Evolutionary conservation across 78 protist species (phyloP).

Genomic region (Andalucia godoyi): DNA sequence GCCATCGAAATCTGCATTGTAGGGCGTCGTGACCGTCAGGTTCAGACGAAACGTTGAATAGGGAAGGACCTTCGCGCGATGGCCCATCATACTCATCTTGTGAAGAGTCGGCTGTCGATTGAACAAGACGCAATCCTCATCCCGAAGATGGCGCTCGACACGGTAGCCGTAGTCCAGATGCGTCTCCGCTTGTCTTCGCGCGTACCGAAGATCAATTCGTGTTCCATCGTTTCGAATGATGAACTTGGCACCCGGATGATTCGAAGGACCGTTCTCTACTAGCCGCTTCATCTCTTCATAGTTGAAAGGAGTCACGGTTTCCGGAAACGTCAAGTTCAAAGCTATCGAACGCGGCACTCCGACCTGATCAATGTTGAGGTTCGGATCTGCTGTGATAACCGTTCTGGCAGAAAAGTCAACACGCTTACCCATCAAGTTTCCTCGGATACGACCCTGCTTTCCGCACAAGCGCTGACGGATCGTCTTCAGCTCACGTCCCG

Average conservation of each 20-base stretch:
- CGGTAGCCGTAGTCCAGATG: constrained; percentile 39
- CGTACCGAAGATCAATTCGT: constrained; percentile 47
- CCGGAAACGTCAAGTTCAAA: constrained; percentile 89
- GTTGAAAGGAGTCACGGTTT: constrained; percentile 90
- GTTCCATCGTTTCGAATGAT: constrained; percentile 70
- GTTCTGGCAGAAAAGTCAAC: constrained; percentile 98
- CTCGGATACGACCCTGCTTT: constrained; percentile 97
- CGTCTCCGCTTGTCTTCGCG: neutral
- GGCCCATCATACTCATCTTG: constrained; percentile 99
- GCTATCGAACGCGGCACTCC: constrained; percentile 99
- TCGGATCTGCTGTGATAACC: constrained; percentile 98
- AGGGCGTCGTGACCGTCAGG: constrained; percentile 94
- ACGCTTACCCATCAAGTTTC: constrained; percentile 99
- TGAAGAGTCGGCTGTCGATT: constrained; percentile 99
- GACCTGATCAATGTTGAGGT: constrained; percentile 81
- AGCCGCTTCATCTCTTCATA: constrained; percentile 37
- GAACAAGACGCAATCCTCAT: constrained; percentile 93
- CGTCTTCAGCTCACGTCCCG: constrained; percentile 91
- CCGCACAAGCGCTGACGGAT: constrained; percentile 95
- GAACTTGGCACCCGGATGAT: constrained; percentile 62
- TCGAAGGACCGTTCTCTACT: constrained; percentile 68
- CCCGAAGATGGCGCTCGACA: constrained; percentile 89
- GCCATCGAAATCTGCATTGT: constrained; percentile 99
- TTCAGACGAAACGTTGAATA: constrained; percentile 96
- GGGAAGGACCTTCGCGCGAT: constrained; percentile 86